Conservation (phyloP, 805 yeast genomes). For the Kluyveromyces wickerhamii region DNA sequence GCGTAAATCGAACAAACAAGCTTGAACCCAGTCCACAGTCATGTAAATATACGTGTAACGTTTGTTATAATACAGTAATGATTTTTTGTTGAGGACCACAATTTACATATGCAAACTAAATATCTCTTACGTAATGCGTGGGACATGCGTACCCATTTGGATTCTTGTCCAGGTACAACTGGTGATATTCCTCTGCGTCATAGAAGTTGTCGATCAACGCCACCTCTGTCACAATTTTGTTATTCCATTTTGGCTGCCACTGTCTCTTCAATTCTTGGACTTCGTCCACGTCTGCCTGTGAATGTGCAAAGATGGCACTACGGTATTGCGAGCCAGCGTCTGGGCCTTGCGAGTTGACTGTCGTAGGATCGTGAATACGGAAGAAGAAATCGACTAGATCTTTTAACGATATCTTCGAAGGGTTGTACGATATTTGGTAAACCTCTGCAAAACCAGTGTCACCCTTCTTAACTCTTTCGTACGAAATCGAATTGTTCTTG, state of each 20-base stretch:
- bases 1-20: not conserved
- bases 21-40: too few species aligned
- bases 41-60: too few species aligned
- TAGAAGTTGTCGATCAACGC: conserved; percentile 63
- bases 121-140: conserved; percentile 66
- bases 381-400: conserved; percentile 78
- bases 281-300: conserved; percentile 36
- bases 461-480: conserved; percentile 68
- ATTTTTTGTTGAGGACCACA: conserved; percentile 1
- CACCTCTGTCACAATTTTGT: conserved; percentile 60
- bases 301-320: conserved; percentile 65
- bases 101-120: conserved; percentile 19
- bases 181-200: conserved; percentile 97
- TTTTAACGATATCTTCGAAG: conserved; percentile 45
- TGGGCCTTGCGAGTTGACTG: conserved; percentile 74
- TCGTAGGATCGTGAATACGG: conserved; percentile 91
- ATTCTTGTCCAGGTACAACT: conserved; percentile 66
- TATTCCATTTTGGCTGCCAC: conserved; percentile 63
- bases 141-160: conserved; percentile 89
- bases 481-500: conserved; percentile 32
- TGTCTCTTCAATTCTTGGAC: conserved; percentile 42
- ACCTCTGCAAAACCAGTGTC: conserved; percentile 76
- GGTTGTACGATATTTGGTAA: conserved; percentile 76
- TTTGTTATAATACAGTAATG: too few species aligned
- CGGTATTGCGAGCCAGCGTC: conserved; percentile 88